Evolutionary conservation across 768 basidiomycete species (phyloP).

Genomic region (Collybiopsis confluens): DNA sequence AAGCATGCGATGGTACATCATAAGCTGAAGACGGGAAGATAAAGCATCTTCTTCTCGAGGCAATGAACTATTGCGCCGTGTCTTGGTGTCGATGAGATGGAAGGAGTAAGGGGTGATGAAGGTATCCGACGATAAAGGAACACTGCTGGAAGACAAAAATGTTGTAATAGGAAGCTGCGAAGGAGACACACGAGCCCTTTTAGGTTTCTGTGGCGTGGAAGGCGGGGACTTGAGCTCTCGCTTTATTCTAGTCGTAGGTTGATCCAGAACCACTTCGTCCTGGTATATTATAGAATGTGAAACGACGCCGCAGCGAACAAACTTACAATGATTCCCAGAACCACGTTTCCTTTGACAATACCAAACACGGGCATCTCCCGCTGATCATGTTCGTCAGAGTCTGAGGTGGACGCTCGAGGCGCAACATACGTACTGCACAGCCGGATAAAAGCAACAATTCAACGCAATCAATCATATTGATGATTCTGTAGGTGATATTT

Average conservation of each 20-base stretch:
- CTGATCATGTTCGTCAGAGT: constrained; percentile 27
- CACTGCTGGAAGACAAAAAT: background rate
- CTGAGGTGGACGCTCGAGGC: background rate
- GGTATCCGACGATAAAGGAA: background rate
- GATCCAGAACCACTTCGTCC: background rate
- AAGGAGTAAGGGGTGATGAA: constrained; percentile 23
- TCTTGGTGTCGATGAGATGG: constrained; percentile 66
- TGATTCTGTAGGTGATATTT: constrained; percentile 40
- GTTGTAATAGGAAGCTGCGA: constrained; percentile 1
- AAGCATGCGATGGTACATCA: constrained; percentile 73
- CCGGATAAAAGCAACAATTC: constrained; percentile 43
- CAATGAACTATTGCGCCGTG: constrained; percentile 43
- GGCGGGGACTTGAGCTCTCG: background rate
- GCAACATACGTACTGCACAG: constrained; percentile 40
- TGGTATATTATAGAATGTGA: background rate
- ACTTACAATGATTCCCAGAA: constrained; percentile 73
- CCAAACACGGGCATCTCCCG: constrained; percentile 86
- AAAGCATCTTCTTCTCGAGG: constrained; percentile 57
- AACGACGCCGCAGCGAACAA: background rate
- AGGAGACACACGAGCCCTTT: background rate
- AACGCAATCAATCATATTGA: constrained; percentile 71
- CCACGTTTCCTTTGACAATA: constrained; percentile 56
- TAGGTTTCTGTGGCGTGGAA: constrained; percentile 7
- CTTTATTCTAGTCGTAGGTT: background rate
- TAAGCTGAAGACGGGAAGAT: constrained; percentile 64